Percentiles rank a stretch among this genome's conserved stretches.
Conservation (phyloP, 2,329 filamentous ascomycete genomes). For the Penicillium sp. region DNA sequence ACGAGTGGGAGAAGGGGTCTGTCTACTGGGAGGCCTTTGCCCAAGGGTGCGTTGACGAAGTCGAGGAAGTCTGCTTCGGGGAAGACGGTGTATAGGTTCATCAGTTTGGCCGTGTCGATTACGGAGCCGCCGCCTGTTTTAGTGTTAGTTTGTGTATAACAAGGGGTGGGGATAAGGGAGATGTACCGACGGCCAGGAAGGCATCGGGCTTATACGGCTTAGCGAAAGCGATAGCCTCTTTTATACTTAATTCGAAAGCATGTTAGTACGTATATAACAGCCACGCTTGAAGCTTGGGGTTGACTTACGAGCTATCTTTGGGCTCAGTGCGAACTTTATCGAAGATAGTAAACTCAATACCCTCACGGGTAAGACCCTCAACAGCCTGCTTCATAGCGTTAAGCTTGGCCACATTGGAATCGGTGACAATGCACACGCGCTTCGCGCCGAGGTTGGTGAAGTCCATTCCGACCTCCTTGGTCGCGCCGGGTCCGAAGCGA, state of each 20-base stretch:
- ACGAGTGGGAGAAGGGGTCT: conserved; percentile 72
- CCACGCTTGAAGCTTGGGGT: not conserved
- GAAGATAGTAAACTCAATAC: conserved; percentile 77
- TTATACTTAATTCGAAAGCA: conserved; percentile 49
- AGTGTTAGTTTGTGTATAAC: conserved; percentile 8
- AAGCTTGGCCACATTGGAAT: conserved; percentile 75
- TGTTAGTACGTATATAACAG: conserved; percentile 45
- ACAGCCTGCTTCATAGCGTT: conserved; percentile 87
- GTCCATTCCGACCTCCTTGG: conserved; percentile 97
- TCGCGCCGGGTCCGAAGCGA: conserved; percentile 88
- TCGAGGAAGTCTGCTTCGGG: conserved; percentile 93
- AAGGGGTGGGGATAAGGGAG: not conserved
- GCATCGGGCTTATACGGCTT: conserved; percentile 81
- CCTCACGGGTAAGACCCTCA: conserved; percentile 74
- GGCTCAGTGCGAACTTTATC: conserved; percentile 82
- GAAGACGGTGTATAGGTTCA: conserved; percentile 93
- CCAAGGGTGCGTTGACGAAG: conserved; percentile 94
- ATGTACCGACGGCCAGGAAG: conserved; percentile 79
- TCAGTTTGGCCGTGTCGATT: conserved; percentile 96
- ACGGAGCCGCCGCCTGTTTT: conserved; percentile 72
- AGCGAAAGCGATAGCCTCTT: conserved; percentile 83
- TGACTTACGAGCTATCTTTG: conserved; percentile 80
- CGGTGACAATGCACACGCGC: conserved; percentile 89
- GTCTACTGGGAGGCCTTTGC: conserved; percentile 75
- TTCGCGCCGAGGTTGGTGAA: conserved; percentile 86